Evolutionary conservation across 495 filamentous ascomycete genomes (phyloP).

Genomic region (Neurospora tetrasperma): DNA sequence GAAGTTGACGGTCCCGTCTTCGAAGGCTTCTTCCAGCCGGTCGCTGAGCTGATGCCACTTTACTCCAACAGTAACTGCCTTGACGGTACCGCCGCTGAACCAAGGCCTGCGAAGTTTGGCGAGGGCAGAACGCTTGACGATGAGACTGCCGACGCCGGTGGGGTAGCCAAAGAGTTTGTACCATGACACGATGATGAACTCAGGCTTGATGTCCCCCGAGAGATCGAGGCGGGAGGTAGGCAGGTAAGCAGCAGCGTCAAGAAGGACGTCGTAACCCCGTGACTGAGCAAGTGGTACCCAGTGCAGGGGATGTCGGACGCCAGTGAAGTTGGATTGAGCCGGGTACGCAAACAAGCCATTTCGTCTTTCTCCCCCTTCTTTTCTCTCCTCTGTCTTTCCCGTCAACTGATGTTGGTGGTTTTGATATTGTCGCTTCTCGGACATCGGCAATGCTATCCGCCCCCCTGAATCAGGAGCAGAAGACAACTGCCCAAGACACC

Average conservation of each 20-base stretch:
- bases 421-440: too few species aligned
- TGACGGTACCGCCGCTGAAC: constrained; percentile 52
- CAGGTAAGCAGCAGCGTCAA: constrained; percentile 49
- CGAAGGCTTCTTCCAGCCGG: constrained; percentile 33
- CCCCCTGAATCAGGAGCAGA: background rate
- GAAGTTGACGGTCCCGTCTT: constrained; percentile 54
- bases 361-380: background rate
- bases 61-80: constrained; percentile 37
- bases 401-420: too few species aligned
- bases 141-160: constrained; percentile 46
- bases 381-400: too few species aligned
- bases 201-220: constrained; percentile 34
- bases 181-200: constrained; percentile 47
- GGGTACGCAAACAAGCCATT: constrained; percentile 51
- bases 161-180: constrained; percentile 61
- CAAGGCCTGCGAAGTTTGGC: constrained; percentile 39
- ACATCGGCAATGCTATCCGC: too few species aligned
- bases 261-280: constrained; percentile 38
- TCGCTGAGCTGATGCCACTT: constrained; percentile 42
- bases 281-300: constrained; percentile 39
- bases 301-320: constrained; percentile 43
- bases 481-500: background rate
- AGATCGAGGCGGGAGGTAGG: constrained; percentile 45
- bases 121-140: constrained; percentile 36
- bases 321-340: constrained; percentile 54